phyloP scores from a whole-genome alignment of 1,284 basidiomycete species.

The Salmacisia buchloeana region DNA sequence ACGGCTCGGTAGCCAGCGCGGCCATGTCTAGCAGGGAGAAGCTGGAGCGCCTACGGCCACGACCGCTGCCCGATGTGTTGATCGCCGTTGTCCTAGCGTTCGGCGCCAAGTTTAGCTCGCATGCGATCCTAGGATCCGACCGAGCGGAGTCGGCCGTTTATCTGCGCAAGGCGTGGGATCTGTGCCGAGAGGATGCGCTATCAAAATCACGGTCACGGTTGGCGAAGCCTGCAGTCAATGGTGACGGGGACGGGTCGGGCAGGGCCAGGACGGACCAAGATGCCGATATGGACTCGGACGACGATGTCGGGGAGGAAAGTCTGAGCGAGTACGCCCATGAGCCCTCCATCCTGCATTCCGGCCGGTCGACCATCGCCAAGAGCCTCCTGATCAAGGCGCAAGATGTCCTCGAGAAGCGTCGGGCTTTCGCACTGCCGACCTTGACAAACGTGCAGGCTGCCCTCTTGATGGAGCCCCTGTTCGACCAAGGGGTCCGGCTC shows the following conservation, averaged over 20 bases:
- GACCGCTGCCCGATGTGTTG: conserved; percentile 60
- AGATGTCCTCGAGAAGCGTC: conserved; percentile 64
- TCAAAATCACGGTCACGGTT: too few relatives aligned
- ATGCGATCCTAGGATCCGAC: conserved; percentile 71
- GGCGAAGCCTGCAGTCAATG: neutral
- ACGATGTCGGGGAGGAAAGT: neutral
- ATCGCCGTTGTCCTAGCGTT: conserved; percentile 83
- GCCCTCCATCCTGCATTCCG: conserved; percentile 26
- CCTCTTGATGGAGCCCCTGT: conserved; percentile 30
- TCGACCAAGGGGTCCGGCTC: conserved; percentile 10
- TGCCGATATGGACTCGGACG: neutral
- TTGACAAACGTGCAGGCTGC: conserved; percentile 63
- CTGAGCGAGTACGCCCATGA: neutral
- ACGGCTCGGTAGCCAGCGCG: neutral
- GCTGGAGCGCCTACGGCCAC: neutral
- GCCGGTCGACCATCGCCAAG: conserved; percentile 71
- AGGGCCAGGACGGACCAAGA: neutral
- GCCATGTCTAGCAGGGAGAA: neutral
- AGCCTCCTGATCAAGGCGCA: conserved; percentile 60
- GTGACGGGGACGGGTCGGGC: neutral
- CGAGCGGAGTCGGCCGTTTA: conserved; percentile 59
- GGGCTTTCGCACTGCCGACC: conserved; percentile 72
- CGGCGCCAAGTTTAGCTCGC: conserved; percentile 86
- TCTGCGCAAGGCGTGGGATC: conserved; percentile 19
- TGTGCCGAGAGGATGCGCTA: neutral